Base-by-base conservation (phyloP, 106 monocot species). In the Allium cepa region DNA sequence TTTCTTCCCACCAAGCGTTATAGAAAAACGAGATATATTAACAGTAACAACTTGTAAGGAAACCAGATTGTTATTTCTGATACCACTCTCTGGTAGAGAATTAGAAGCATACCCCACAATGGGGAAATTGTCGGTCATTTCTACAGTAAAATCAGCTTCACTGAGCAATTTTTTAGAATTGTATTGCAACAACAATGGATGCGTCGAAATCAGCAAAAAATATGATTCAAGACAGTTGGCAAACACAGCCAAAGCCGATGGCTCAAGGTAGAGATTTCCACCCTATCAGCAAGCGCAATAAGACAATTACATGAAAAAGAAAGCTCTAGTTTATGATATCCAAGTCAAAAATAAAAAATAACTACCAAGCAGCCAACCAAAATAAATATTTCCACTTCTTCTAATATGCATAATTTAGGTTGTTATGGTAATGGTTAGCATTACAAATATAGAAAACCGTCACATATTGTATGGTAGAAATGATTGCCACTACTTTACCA, bases 201-300 rank as follows among this genome's bases (percentile, higher is more conserved):
- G 61, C 56, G 46, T 71, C 18, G 65, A 22, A 8, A 86, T 63
- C 46, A 74, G 63, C 16, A 73, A 51, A 66, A 52, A 68, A 69
- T 84, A 94, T 62, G 48, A 79, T 68, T 66, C 73, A 36, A 73
- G 64, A 75, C 80, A 84, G 28, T 80, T 57, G 59, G 82, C 57
- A 75, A 84, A 90, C 67, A 69, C 73, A 69, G 87, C 80, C 51
- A 90, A 36, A 62, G 90, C 74, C 62, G 79, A 66, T 75, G 80
- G 76, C 70, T 90, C 94, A 73, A 94, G 69, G 82, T 80, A 87
- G 48, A 87, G 56, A 58, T 57, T 69, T 48, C 90, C 90, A 67
- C 87, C 94, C 94, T 94, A 90, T 71, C 64, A 8, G 27, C 53
- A n/a, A 56, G 15, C 8, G 53, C 36, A 14, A 67, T 53, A 12